Base-by-base conservation (phyloP, 139 green algal genomes). In the Mesotaenium endlicherianum region DNA sequence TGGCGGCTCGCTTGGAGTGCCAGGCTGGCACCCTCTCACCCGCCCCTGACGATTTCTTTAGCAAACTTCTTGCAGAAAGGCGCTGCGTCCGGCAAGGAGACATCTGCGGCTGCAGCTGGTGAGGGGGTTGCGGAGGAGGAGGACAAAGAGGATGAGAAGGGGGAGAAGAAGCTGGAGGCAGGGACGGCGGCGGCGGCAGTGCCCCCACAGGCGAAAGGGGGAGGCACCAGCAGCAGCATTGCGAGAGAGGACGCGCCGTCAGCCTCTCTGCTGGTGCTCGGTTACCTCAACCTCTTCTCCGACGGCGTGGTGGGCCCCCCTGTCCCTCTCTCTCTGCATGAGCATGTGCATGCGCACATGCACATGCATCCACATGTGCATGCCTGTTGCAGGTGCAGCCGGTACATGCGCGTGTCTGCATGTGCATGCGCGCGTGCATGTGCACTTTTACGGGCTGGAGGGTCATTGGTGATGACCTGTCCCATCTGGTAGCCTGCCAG, bases 261-360 rank as follows among this genome's bases (percentile, higher is more conserved):
- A 31, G 64, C 14, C 34, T 80, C 75, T 16, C 45, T 83, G 64
- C 30, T 72, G 36, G 71, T 86, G 41, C 39, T 85, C 20, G 82
- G 85, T 8, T 89, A 84, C 50, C 55, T 91, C 34, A 91, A 91
- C 57, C 80, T 91, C 11, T 72, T 91, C 50, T 88, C 87, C 1
- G 87, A 91, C 38, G 87, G 67, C 50, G 84, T 89, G 75, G 79
- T 85, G 2, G 1, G 75, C 39, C 0, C 8, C 34, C 16, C 50
- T n/a, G 47, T 68, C 11, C n/a, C 20, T 36, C 20, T 57, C 39
- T 31, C 2, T 78, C 38, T 44, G 20, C n/a, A n/a, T n/a, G n/a
- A n/a, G n/a, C n/a, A n/a, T n/a, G n/a, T n/a, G n/a, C n/a, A n/a
- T n/a, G n/a, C n/a, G n/a, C n/a, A n/a, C n/a, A n/a, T n/a, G n/a